Percentiles rank a stretch among this genome's conserved stretches.
Conservation (phyloP, 257 asterid genomes). For the Capsicum baccatum region DNA sequence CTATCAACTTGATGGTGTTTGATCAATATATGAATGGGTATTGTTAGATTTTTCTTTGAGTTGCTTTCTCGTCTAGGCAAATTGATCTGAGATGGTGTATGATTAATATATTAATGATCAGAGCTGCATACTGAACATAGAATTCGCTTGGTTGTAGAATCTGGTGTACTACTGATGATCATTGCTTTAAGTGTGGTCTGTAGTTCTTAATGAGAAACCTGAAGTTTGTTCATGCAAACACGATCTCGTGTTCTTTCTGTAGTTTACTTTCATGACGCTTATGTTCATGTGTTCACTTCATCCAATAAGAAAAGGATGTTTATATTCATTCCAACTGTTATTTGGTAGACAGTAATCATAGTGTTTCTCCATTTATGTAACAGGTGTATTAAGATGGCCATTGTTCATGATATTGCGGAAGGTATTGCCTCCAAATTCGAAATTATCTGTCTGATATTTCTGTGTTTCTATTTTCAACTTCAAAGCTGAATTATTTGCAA, state of each 20-base stretch:
- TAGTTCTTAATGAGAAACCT: not conserved
- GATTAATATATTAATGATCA: too few species aligned
- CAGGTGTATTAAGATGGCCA: constrained; percentile 96
- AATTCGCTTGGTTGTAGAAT: too few species aligned
- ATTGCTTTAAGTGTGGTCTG: too few species aligned
- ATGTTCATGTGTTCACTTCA: constrained; percentile 19
- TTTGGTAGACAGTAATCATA: constrained; percentile 6
- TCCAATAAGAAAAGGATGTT: not conserved
- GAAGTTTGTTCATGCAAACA: constrained; percentile 19
- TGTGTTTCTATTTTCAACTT: not conserved
- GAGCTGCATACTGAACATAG: too few species aligned
- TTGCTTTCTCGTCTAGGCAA: too few species aligned
- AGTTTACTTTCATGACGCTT: not conserved
- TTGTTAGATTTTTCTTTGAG: too few species aligned
- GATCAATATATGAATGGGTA: too few species aligned
- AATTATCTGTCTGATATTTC: not conserved
- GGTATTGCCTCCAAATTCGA: constrained; percentile 47
- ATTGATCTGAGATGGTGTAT: too few species aligned
- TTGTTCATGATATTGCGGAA: constrained; percentile 95
- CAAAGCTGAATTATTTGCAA: not conserved
- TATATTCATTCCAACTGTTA: not conserved
- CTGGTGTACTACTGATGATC: too few species aligned
- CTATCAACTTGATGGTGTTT: too few species aligned
- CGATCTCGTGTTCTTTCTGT: not conserved
- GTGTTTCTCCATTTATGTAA: constrained; percentile 33